phyloP scores from a whole-genome alignment of 768 basidiomycete species.

The Ephemerocybe angulata region DNA sequence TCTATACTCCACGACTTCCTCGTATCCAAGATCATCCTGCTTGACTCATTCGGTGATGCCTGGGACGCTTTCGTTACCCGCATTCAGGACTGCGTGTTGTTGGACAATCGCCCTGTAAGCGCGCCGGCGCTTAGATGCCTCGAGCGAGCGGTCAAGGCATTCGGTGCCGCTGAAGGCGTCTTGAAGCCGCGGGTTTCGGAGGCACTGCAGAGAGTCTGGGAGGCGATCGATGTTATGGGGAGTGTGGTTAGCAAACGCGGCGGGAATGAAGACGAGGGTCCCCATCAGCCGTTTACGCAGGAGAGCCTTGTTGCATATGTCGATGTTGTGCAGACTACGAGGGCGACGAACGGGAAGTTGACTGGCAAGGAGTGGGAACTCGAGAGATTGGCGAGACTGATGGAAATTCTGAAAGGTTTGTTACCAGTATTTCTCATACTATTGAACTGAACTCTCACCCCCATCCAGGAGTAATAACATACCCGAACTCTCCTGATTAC shows the following conservation, averaged over 20 bases:
- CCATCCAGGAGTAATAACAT: conserved; percentile 66
- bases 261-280: conserved; percentile 19
- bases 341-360: conserved; percentile 45
- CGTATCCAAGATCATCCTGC: conserved; percentile 63
- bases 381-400: conserved; percentile 59
- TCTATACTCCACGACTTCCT: conserved; percentile 82
- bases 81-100: conserved; percentile 65
- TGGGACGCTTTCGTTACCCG: conserved; percentile 75
- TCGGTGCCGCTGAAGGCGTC: conserved; percentile 39
- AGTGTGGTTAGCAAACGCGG: conserved; percentile 29
- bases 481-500: conserved; percentile 80
- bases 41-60: conserved; percentile 64
- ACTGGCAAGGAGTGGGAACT: conserved; percentile 64
- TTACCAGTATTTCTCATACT: background rate
- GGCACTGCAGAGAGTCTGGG: conserved; percentile 65
- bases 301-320: conserved; percentile 83
- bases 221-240: conserved; percentile 64
- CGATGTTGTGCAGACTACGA: conserved; percentile 61
- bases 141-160: conserved; percentile 71
- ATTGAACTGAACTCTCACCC: background rate
- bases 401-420: conserved; percentile 74
- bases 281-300: conserved; percentile 62
- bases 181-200: conserved; percentile 40
- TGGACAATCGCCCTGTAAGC: conserved; percentile 66
- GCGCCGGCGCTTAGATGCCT: conserved; percentile 83